Conservation (phyloP, 192 early-diverging fungal genomes). For the Paraglomus brasilianum region DNA sequence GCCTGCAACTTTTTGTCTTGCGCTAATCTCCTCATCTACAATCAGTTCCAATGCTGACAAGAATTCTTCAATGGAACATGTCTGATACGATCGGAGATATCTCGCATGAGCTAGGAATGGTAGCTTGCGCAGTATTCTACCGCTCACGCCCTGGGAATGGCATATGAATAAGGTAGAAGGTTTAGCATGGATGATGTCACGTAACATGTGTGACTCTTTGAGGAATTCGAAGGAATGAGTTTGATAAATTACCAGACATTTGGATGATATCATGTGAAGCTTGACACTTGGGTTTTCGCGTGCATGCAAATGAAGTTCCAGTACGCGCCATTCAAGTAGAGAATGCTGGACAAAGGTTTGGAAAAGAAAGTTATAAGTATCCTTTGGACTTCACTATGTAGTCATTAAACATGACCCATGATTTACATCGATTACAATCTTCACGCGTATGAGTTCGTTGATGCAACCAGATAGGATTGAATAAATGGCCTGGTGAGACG, state of each 20-base stretch:
- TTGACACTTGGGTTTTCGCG: not conserved
- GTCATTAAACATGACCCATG: constrained; percentile 20
- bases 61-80: constrained; percentile 7
- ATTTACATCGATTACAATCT: constrained; percentile 42
- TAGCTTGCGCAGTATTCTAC: constrained; percentile 50
- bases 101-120: constrained; percentile 58
- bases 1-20: no score
- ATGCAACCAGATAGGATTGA: constrained; percentile 54
- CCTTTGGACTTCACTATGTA: no score
- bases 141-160: constrained; percentile 47
- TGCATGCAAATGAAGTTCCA: constrained; percentile 42
- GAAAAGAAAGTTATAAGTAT: no score
- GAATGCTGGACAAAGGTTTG: not conserved
- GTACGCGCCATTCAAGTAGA: constrained; percentile 45
- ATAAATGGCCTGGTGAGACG: constrained; percentile 53
- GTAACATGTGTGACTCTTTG: no score
- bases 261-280: no score
- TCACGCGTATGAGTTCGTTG: constrained; percentile 49
- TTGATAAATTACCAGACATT: no score
- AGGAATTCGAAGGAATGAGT: no score
- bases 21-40: not conserved
- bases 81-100: no score
- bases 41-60: constrained; percentile 6
- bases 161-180: no score
- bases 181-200: no score